These are phyloP conservation scores for Arthrinium phaeospermum DNA, from an alignment of 2,329 filamentous ascomycete genomes.

Conservation along the genomic window DNA sequence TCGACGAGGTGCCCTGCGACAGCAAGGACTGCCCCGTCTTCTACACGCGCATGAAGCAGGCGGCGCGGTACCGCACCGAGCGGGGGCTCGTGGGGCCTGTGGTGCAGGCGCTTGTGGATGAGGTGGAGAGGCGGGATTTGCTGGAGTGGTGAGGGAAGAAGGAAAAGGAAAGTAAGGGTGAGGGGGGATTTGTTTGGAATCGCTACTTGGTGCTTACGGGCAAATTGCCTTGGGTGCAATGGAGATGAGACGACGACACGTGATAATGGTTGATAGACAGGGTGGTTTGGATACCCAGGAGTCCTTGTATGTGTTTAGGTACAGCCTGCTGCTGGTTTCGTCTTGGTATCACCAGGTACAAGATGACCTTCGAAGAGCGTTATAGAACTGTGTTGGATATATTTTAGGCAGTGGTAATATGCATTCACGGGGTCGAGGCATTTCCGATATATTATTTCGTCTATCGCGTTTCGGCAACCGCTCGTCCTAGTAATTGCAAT, in stretches of 20 bases:
- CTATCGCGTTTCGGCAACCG: not conserved
- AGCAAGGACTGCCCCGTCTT: conserved; percentile 94
- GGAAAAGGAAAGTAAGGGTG: no score
- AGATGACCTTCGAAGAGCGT: not conserved
- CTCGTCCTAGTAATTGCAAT: not conserved
- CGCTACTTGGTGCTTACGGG: no score
- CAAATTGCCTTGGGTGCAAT: no score
- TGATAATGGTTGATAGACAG: not conserved
- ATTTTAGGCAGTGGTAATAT: not conserved
- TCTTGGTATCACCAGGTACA: no score
- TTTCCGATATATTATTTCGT: not conserved
- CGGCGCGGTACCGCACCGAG: conserved; percentile 51
- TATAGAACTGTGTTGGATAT: not conserved
- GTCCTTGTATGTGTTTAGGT: no score
- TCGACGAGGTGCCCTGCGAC: conserved; percentile 84
- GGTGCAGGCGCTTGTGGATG: conserved; percentile 40
- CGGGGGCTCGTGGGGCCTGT: conserved; percentile 43
- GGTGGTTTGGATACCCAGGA: not conserved
- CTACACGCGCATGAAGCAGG: conserved; percentile 75
- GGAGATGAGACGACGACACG: not conserved
- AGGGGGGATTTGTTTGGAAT: no score
- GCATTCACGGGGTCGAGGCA: not conserved
- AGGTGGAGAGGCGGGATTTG: conserved; percentile 33
- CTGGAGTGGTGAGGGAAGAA: conserved; percentile 40
- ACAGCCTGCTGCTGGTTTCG: no score